These are phyloP conservation scores for Dothideomycetes sp. DNA, from an alignment of 2,329 filamentous ascomycete species.

Conservation along the genomic window DNA sequence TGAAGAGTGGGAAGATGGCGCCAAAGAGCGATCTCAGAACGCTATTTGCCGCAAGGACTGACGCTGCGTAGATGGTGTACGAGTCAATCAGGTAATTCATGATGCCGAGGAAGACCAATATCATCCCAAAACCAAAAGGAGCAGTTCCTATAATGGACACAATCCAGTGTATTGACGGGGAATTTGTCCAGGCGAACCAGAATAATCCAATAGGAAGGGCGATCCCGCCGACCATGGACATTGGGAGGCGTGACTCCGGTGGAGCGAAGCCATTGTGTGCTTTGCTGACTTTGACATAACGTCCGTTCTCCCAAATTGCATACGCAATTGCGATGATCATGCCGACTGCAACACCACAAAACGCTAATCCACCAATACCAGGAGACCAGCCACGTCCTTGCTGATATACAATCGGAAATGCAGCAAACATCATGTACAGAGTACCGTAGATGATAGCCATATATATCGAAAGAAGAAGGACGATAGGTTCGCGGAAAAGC, in stretches of 20 bases:
- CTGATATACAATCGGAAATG: conserved; percentile 52
- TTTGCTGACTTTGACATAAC: conserved; percentile 37
- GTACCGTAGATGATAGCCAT: conserved; percentile 48
- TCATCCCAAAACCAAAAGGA: conserved; percentile 48
- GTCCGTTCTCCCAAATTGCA: conserved; percentile 40
- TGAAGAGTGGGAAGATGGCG: conserved; percentile 70
- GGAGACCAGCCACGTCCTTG: conserved; percentile 46
- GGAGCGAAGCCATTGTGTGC: conserved; percentile 45
- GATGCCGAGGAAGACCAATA: conserved; percentile 51
- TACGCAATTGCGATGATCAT: conserved; percentile 50
- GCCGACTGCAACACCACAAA: conserved; percentile 58
- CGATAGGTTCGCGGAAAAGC: conserved; percentile 59
- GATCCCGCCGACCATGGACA: conserved; percentile 50
- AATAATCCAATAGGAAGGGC: conserved; percentile 52
- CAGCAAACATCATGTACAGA: conserved; percentile 38
- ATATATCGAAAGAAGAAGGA: conserved; percentile 53
- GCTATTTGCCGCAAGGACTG: conserved; percentile 64
- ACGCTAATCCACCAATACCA: conserved; percentile 52
- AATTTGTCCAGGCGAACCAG: conserved; percentile 59
- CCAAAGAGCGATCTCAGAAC: conserved; percentile 69
- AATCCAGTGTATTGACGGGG: conserved; percentile 44
- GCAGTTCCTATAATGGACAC: conserved; percentile 38
- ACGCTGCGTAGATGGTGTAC: conserved; percentile 64
- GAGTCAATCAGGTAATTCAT: conserved; percentile 60
- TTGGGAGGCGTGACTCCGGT: conserved; percentile 54